Conservation (phyloP, 257 asterid genomes). For the Voacanga thouarsii region DNA sequence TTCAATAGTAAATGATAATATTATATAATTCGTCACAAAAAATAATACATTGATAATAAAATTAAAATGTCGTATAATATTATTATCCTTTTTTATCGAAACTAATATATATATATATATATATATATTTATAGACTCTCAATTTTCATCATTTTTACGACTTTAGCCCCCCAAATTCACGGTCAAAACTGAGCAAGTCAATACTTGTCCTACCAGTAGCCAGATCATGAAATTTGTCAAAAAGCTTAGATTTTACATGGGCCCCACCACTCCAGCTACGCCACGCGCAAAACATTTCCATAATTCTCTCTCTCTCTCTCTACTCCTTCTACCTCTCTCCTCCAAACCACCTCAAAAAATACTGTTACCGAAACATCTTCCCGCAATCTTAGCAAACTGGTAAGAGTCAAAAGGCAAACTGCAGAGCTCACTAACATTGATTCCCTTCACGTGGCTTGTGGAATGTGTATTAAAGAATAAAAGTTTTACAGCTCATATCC, state of each 20-base stretch:
- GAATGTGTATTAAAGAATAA: too few species aligned
- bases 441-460: too few species aligned
- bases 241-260: not conserved
- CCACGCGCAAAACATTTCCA: slow-evolving; percentile 4
- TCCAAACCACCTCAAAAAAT: not conserved
- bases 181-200: not conserved
- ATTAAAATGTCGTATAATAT: too few species aligned
- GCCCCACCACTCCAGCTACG: slow-evolving; percentile 4
- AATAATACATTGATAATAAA: too few species aligned
- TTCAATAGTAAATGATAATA: too few species aligned
- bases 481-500: too few species aligned
- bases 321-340: too few species aligned
- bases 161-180: not conserved
- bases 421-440: not conserved
- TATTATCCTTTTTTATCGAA: too few species aligned
- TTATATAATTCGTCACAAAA: too few species aligned
- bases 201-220: not conserved
- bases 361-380: not conserved
- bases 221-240: not conserved
- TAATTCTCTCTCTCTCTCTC: not conserved
- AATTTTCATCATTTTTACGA: too few species aligned
- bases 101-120: too few species aligned
- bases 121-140: too few species aligned
- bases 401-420: not conserved
- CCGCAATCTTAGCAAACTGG: slow-evolving; percentile 8